These are phyloP conservation scores for Tetrapisispora nanseiensis DNA, from an alignment of 805 yeast species.

Conservation along the genomic window DNA sequence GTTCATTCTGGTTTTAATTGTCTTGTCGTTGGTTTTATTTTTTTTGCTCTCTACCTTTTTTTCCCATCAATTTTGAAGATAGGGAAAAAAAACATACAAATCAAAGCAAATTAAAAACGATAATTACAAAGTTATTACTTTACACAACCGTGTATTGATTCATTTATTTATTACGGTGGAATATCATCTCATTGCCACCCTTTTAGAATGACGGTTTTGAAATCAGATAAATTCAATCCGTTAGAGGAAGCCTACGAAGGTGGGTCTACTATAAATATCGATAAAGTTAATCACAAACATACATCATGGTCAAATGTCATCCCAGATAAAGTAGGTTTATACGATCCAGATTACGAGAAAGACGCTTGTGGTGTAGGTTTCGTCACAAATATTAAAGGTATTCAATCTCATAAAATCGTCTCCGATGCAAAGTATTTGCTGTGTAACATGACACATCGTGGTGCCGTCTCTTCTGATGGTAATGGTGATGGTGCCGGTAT, in stretches of 20 bases:
- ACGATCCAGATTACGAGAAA: constrained; percentile 87
- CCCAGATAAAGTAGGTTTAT: constrained; percentile 80
- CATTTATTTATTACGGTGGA: not conserved
- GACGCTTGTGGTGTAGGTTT: constrained; percentile 99
- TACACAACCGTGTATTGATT: not conserved
- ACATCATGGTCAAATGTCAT: constrained; percentile 86
- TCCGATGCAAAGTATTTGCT: constrained; percentile 80
- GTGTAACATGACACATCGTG: constrained; percentile 98
- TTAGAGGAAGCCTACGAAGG: constrained; percentile 25
- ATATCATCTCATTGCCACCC: not conserved
- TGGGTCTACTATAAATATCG: constrained; percentile 14
- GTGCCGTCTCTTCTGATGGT: constrained; percentile 93
- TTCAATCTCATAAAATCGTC: constrained; percentile 80
- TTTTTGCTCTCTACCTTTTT: too few relatives aligned
- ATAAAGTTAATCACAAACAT: constrained; percentile 31
- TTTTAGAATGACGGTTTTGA: constrained; percentile 7
- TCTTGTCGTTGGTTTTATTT: too few relatives aligned
- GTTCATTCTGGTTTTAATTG: too few relatives aligned
- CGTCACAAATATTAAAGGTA: constrained; percentile 87
- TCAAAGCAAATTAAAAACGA: too few relatives aligned
- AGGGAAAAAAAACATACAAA: too few relatives aligned
- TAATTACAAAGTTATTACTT: too few relatives aligned
- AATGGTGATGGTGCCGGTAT: constrained; percentile 99
- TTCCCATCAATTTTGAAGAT: too few relatives aligned
- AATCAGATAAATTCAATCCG: constrained; percentile 23